Evolutionary conservation across 805 yeast species (phyloP), one percentile per base, ranked within the genome.

Genomic region (Kuraishia capsulata): DNA sequence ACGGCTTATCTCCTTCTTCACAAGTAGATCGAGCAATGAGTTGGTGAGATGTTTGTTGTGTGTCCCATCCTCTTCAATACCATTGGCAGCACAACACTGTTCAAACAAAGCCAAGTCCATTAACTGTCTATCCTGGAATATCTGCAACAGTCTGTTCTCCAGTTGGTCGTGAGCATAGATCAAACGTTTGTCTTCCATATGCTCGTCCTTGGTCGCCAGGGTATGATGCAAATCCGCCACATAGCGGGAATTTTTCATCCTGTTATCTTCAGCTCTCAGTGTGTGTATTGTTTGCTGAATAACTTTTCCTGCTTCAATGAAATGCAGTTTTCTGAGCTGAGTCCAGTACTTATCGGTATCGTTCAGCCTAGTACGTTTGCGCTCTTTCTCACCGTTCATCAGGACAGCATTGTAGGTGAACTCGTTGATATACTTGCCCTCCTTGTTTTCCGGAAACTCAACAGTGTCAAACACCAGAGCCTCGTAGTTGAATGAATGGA

Each of bases 401-500:
- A 65, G 76, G 49, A 73, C 82, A 5, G 74, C 69, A 33, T 62
- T 53, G 51, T 79, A 84, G 24, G 53, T 62, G 53, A 74, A 81
- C n/a, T 53, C 51, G 46, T 69, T 44, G 16, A 19, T 20, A 23
- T 40, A 43, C 14, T 44, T 23, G 9, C 46, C 48, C 17, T 44
- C 32, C 11, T 38, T 37, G 31, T 44, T 41, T 14, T 32, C 29
- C 13, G 35, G 29, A 25, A 39, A 39, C 24, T 39, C 41, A 20
- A 35, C 24, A 30, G 31, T 13, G n/a, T 90, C 98, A 62, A 81
- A 81, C 16, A 89, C 82, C 84, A 89, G 79, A 4, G 97, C 89
- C 59, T 90, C 95, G 58, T 89, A 92, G 19, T 81, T 75, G 58
- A 89, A 86, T 54, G 87, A 96, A 57, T 92, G 97, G 39, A 89